These are phyloP conservation scores for Colletotrichum salicis DNA, from an alignment of 2,329 filamentous ascomycete genomes.

Conservation along the genomic window DNA sequence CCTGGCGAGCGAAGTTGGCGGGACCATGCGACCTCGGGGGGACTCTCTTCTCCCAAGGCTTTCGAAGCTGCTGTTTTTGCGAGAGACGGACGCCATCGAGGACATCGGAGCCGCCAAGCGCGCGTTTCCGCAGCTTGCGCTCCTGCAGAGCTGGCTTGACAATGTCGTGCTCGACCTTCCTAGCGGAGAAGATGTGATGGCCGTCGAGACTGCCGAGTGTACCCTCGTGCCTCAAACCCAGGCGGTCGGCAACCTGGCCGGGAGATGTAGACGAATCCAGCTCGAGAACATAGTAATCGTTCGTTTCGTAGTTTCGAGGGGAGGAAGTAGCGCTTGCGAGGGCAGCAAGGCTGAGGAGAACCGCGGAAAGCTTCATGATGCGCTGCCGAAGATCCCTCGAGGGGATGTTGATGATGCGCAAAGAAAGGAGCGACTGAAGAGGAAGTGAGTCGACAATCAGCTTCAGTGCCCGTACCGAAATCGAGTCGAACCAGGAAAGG, in stretches of 20 bases:
- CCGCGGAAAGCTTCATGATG: constrained; percentile 62
- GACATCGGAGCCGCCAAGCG: constrained; percentile 61
- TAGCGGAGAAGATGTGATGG: constrained; percentile 88
- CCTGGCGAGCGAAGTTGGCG: constrained; percentile 29
- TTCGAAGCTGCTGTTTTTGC: constrained; percentile 74
- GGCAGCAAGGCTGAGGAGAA: constrained; percentile 63
- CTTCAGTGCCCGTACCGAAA: constrained; percentile 4
- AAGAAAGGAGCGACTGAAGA: constrained; percentile 4
- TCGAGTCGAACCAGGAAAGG: neutral
- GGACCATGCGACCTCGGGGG: constrained; percentile 45
- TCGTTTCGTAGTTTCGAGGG: constrained; percentile 77
- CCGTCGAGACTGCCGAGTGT: constrained; percentile 79
- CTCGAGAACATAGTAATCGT: constrained; percentile 95
- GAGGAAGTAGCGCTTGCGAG: constrained; percentile 61
- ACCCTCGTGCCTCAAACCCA: constrained; percentile 85
- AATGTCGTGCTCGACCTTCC: constrained; percentile 69
- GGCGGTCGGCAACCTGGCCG: constrained; percentile 72
- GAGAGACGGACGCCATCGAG: constrained; percentile 81
- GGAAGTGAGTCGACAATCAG: constrained; percentile 11
- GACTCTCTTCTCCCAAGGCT: constrained; percentile 64
- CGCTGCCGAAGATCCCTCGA: constrained; percentile 32
- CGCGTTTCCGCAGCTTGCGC: constrained; percentile 71
- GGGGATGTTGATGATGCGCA: constrained; percentile 7
- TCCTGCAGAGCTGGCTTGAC: constrained; percentile 65
- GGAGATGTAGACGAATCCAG: constrained; percentile 75